phyloP scores from a whole-genome alignment of 208 protist species.

The Crithidia fasciculata region DNA sequence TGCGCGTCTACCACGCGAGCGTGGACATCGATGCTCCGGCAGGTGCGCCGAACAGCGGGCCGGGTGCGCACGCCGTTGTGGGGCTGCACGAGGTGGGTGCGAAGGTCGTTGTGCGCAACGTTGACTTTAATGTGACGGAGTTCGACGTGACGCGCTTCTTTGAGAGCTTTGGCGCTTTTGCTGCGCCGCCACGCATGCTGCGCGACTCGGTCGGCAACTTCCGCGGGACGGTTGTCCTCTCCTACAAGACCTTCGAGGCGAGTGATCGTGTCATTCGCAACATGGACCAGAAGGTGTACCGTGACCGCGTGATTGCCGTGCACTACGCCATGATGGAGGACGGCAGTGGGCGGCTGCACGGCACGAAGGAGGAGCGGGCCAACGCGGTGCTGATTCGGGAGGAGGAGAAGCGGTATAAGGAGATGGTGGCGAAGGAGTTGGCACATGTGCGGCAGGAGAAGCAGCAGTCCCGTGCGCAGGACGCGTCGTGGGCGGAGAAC shows the following conservation, averaged over 20 bases:
- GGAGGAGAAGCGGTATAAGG: conserved; percentile 70
- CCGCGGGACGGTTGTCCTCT: conserved; percentile 73
- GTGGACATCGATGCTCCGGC: conserved; percentile 48
- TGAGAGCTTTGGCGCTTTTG: conserved; percentile 78
- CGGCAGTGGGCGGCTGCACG: conserved; percentile 81
- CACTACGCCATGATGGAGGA: conserved; percentile 86
- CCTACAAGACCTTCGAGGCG: conserved; percentile 75
- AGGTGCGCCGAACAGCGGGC: conserved; percentile 9
- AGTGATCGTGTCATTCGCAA: conserved; percentile 76
- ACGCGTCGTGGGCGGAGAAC: conserved; percentile 69
- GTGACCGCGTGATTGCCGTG: conserved; percentile 71
- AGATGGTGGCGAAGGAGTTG: conserved; percentile 58
- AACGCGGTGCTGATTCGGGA: conserved; percentile 79
- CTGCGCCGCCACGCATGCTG: conserved; percentile 85
- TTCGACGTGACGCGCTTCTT: conserved; percentile 85
- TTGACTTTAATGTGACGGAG: conserved; percentile 72
- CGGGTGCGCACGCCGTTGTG: conserved; percentile 25
- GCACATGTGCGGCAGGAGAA: conserved; percentile 45
- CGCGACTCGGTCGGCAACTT: conserved; percentile 81
- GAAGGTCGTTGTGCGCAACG: conserved; percentile 80
- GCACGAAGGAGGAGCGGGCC: conserved; percentile 69
- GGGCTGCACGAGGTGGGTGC: conserved; percentile 86
- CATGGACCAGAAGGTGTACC: conserved; percentile 72
- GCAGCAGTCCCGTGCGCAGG: conserved; percentile 49
- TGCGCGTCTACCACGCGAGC: conserved; percentile 73